These are phyloP conservation scores for Phytophthora tubulina DNA, from an alignment of 352 stramenopile genomes.

Conservation along the genomic window DNA sequence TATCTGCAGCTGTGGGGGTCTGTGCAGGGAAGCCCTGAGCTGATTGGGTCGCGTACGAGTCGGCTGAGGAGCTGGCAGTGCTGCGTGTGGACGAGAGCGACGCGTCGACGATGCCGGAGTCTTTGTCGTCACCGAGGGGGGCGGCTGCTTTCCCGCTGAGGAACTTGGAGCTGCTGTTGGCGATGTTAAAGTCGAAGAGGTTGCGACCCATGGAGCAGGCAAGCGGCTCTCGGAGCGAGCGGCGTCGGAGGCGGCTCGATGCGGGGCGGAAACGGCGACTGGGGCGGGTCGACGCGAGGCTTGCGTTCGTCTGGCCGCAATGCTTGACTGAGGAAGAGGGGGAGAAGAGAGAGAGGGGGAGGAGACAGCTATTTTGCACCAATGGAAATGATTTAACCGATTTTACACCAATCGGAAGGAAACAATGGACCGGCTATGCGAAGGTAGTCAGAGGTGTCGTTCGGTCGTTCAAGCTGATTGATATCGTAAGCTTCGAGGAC, in stretches of 20 bases:
- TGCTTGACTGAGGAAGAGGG: slow-evolving; percentile 22
- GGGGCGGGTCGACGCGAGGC: background rate
- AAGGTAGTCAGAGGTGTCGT: slow-evolving; percentile 33
- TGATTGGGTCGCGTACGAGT: slow-evolving; percentile 25
- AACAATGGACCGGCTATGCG: slow-evolving; percentile 8
- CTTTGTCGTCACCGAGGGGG: slow-evolving; percentile 16
- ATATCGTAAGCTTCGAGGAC: background rate
- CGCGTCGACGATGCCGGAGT: slow-evolving; percentile 14
- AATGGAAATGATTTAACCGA: slow-evolving; percentile 8
- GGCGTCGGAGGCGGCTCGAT: slow-evolving; percentile 7
- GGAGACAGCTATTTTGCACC: slow-evolving; percentile 9
- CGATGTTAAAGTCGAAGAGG: slow-evolving; percentile 54
- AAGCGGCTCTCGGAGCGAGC: background rate
- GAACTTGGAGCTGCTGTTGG: slow-evolving; percentile 50
- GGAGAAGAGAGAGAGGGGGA: slow-evolving; percentile 12
- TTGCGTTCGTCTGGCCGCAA: slow-evolving; percentile 14
- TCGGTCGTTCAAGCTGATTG: slow-evolving; percentile 9
- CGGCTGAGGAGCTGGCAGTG: slow-evolving; percentile 42
- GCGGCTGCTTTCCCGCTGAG: slow-evolving; percentile 33
- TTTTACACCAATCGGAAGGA: slow-evolving; percentile 14
- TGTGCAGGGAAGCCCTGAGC: slow-evolving; percentile 1
- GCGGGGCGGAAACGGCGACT: slow-evolving; percentile 13
- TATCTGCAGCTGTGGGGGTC: slow-evolving; percentile 18
- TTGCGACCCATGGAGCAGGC: slow-evolving; percentile 44
- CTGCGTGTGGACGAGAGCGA: slow-evolving; percentile 42